Evolutionary conservation across 129 eudicot genomes (phyloP), one percentile per base, ranked within the genome.

Genomic region (Chrysanthemum seticuspe): DNA sequence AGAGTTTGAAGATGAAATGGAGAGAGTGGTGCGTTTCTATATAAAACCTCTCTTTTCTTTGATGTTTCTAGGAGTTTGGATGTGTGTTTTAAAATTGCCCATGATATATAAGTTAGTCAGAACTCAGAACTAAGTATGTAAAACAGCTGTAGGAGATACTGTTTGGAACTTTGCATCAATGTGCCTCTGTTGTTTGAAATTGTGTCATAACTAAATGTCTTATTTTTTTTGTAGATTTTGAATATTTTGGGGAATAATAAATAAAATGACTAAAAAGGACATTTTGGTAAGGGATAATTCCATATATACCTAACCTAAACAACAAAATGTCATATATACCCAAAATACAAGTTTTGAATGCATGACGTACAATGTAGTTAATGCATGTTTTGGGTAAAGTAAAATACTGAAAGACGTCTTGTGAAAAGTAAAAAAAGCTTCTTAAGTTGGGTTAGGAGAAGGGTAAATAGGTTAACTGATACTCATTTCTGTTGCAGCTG

Each of bases 1-100:
- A 78, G 97, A 90, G 75, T 86, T 77, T 62, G 96, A 94, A 84
- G 98, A 90, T 71, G 97, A 94, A 68, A 73, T 94, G 91, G 98
- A 90, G 84, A 94, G 98, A 88, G 91, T 94, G 98, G 98, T 94
- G 66, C 56, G 90, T 14, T 15, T 76, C 60, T 67, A n/a, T 68
- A 45, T 27, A 68, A 13, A 45, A 2, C 3, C 51, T 47, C 55
- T 76, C 31, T 62, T 4, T 40, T 15, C 6, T 5, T 29, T 29
- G 11, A 1, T 18, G 1, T 13, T 23, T 49, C 1, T 8, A 25
- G 21, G 14, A 6, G 27, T 21, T 49, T 49, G 45, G 10, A 64
- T 36, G 25, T 34, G 21, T 21, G 2, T 13, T 31, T 4, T 29
- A 14, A 63, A 63, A 16, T 18, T 21, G 64, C 11, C 2, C 27